Evolutionary conservation across 768 basidiomycete species (phyloP).

Genomic region (Mycena floridula): DNA sequence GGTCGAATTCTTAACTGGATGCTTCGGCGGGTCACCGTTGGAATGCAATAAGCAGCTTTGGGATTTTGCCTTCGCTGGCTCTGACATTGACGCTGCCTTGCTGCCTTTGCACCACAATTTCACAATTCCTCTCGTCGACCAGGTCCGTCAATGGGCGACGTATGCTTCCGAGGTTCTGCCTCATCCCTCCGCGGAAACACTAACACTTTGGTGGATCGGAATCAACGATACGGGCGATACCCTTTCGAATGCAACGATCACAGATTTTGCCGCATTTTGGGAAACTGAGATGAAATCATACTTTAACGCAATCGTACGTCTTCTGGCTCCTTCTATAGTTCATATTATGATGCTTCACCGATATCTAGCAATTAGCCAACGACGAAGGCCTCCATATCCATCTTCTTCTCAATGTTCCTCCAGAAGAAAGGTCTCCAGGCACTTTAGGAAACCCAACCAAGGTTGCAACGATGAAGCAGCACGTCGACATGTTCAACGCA

Average conservation of each 20-base stretch:
- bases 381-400: conserved; percentile 36
- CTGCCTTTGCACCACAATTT: conserved; percentile 43
- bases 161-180: conserved; percentile 40
- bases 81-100: conserved; percentile 37
- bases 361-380: conserved; percentile 30
- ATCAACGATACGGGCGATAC: conserved; percentile 55
- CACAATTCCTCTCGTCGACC: conserved; percentile 39
- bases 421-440: conserved; percentile 42
- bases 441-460: conserved; percentile 27
- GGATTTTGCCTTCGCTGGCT: conserved; percentile 52
- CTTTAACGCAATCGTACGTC: conserved; percentile 42
- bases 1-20: conserved; percentile 50
- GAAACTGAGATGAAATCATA: conserved; percentile 41
- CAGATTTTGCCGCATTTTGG: conserved; percentile 45
- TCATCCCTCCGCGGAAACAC: conserved; percentile 33
- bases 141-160: conserved; percentile 42
- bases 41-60: conserved; percentile 41
- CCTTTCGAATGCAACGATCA: conserved; percentile 36
- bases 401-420: conserved; percentile 53
- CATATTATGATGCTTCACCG: neutral
- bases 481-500: conserved; percentile 36
- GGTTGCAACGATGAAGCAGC: conserved; percentile 27
- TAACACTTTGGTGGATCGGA: conserved; percentile 54
- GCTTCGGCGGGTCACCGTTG: conserved; percentile 37
- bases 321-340: too few species aligned